Conservation (phyloP, 768 basidiomycete species). For the Termitomyces sp. region DNA sequence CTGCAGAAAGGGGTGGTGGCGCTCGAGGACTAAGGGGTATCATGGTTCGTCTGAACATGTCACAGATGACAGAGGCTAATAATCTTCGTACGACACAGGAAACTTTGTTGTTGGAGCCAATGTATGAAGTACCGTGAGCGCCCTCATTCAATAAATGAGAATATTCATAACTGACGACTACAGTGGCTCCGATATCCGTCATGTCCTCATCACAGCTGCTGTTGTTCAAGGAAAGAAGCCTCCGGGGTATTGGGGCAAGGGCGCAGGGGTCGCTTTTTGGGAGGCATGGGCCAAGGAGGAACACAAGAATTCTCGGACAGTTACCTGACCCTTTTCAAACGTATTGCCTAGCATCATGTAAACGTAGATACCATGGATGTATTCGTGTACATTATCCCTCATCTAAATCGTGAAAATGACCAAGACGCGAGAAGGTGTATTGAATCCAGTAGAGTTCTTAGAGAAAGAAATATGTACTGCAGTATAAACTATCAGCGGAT, state of each 20-base stretch:
- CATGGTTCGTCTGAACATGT: slow-evolving; percentile 45
- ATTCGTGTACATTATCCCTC: slow-evolving; percentile 4
- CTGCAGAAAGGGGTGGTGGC: slow-evolving; percentile 79
- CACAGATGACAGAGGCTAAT: background rate
- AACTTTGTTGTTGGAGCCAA: slow-evolving; percentile 73
- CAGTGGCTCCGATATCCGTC: slow-evolving; percentile 50
- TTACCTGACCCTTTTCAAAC: background rate
- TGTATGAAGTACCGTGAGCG: slow-evolving; percentile 90
- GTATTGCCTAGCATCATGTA: slow-evolving; percentile 7
- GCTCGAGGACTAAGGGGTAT: slow-evolving; percentile 88
- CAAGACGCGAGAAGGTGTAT: slow-evolving; percentile 4
- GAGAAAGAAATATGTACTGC: slow-evolving; percentile 9
- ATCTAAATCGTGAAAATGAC: background rate
- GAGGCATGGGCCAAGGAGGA: slow-evolving; percentile 75
- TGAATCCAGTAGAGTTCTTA: slow-evolving; percentile 8
- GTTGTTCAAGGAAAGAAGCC: slow-evolving; percentile 59
- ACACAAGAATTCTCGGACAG: slow-evolving; percentile 13
- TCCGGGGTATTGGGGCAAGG: slow-evolving; percentile 72
- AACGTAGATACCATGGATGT: slow-evolving; percentile 8
- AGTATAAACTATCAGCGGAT: slow-evolving; percentile 19
- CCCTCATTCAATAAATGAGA: background rate
- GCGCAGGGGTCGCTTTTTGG: slow-evolving; percentile 66
- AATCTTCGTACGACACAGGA: slow-evolving; percentile 44
- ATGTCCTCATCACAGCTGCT: slow-evolving; percentile 75
- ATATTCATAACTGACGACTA: background rate